Evolutionary conservation across 768 basidiomycete species (phyloP), one percentile per base, ranked within the genome.

Genomic region (Ramaria sp.): DNA sequence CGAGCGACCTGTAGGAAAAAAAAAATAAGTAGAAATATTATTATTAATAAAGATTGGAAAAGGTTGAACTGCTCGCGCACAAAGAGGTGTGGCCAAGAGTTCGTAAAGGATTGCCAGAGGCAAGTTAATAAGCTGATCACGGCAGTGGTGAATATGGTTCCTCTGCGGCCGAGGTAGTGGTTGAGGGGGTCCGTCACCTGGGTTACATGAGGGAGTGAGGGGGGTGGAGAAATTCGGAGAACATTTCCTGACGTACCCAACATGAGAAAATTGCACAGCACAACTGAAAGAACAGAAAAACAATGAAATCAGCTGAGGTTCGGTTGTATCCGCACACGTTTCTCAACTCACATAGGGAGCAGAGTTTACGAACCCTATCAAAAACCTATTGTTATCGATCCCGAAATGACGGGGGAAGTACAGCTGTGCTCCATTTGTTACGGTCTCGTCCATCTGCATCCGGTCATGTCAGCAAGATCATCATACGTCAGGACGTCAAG

Each of bases 301-400:
- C 30, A 51, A 25, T 20, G 61, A 20, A 50, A 9, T 59, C 22
- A 18, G 52, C 41, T 8, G 58, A 22, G 16, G 6, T 71, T n/a
- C 70, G 51, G 66, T 65, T 41, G 16, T 41, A 34, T 27, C 45
- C 3, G 45, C 49, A 41, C 57, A 48, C 7, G 60, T 63, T 52
- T 56, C 58, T 15, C 56, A n/a, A 65, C 73, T 58, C 62, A 82
- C 71, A 66, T 79, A 78, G 10, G 77, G 77, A 1, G 73, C 86
- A 18, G 85, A 73, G 61, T 89, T 88, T 54, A 89, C 76, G 41
- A 86, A 64, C 22, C 88, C 88, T n/a, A 88, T 73, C 9, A 88
- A 68, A 85, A 85, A 89, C 52, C 79, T 70, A 59, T 88, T 79
- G 22, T 66, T 70, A 8, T 61, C 69, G 42, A 85, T 78, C 54